Evolutionary conservation across 306 rosid genomes (phyloP).

Genomic region (Quillaja saponaria): DNA sequence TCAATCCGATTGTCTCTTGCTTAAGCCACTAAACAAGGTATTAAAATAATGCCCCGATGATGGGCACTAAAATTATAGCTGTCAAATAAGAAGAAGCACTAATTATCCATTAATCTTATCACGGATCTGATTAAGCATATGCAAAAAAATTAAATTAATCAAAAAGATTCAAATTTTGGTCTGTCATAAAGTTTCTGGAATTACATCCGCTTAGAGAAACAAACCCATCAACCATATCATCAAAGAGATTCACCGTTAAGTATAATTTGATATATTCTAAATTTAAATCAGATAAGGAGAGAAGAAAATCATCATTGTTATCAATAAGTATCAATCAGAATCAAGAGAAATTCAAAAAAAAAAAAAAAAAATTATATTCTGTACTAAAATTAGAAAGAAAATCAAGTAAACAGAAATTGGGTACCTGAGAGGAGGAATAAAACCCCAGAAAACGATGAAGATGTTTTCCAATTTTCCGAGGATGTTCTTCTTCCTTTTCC

Average conservation of each 20-base stretch:
- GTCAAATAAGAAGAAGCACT: slow-evolving; percentile 25
- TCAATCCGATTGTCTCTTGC: slow-evolving; percentile 5
- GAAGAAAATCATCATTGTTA: neutral
- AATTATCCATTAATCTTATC: slow-evolving; percentile 27
- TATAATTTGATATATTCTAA: slow-evolving; percentile 15
- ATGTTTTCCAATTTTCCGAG: slow-evolving; percentile 21
- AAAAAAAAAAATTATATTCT: slow-evolving; percentile 17
- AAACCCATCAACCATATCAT: slow-evolving; percentile 19
- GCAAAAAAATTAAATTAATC: slow-evolving; percentile 12
- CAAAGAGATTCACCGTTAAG: neutral
- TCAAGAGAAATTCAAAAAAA: slow-evolving; percentile 9
- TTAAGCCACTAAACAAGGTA: slow-evolving; percentile 5
- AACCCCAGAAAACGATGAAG: slow-evolving; percentile 35
- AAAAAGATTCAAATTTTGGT: slow-evolving; percentile 27
- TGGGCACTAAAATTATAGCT: slow-evolving; percentile 9
- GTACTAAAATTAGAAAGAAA: neutral
- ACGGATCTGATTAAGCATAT: slow-evolving; percentile 49
- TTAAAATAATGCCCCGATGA: neutral
- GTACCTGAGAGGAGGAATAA: slow-evolving; percentile 54
- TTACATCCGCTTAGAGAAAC: slow-evolving; percentile 3
- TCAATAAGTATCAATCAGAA: slow-evolving; percentile 4
- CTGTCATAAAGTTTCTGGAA: slow-evolving; percentile 20
- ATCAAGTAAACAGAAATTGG: slow-evolving; percentile 28
- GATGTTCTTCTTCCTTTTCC: slow-evolving; percentile 20
- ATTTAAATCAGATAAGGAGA: neutral